Evolutionary conservation across 768 basidiomycete species (phyloP).

Genomic region (Lentinula raphanica): DNA sequence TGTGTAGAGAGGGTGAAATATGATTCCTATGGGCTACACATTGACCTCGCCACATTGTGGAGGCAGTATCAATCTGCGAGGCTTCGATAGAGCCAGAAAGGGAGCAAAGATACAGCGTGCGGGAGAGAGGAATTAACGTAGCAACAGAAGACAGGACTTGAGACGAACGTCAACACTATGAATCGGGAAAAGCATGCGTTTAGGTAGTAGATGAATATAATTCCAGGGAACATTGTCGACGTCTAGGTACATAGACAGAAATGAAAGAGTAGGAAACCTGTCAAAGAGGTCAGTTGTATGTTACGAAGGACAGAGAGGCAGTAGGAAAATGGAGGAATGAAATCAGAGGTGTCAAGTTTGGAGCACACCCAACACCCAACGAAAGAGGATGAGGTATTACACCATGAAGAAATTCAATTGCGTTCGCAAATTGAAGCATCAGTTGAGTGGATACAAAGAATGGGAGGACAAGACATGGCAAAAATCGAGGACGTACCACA

Average conservation of each 20-base stretch:
- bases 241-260: no score
- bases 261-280: no score
- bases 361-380: constrained; percentile 53
- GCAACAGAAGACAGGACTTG: no score
- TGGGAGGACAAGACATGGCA: constrained; percentile 13
- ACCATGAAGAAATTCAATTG: constrained; percentile 92
- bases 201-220: no score
- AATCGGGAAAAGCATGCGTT: no score
- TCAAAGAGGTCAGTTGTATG: background rate
- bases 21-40: constrained; percentile 1
- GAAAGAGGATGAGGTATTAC: constrained; percentile 48
- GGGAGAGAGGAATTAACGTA: background rate
- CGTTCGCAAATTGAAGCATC: constrained; percentile 46
- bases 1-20: background rate
- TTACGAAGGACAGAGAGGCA: background rate
- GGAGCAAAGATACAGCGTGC: no score
- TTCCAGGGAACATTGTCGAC: no score
- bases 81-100: constrained; percentile 1
- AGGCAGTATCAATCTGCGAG: background rate
- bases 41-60: constrained; percentile 5
- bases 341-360: constrained; percentile 63
- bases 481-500: constrained; percentile 13
- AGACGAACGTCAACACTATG: no score
- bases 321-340: background rate
- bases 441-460: constrained; percentile 20